These are phyloP conservation scores for Kwoniella bestiolae DNA, from an alignment of 768 basidiomycete species.

Conservation along the genomic window DNA sequence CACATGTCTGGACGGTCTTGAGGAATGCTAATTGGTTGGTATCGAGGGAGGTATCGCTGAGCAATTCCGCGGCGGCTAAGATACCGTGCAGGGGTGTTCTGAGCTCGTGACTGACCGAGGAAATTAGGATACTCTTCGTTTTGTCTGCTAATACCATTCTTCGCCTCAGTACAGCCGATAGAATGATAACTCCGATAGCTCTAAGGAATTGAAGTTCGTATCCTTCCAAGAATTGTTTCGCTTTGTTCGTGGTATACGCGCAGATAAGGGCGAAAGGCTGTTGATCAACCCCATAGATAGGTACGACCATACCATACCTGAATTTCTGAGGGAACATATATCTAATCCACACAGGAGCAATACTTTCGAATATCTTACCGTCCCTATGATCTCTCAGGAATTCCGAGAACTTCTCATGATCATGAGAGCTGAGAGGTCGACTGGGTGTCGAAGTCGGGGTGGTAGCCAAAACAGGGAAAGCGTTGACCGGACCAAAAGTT, in stretches of 20 bases:
- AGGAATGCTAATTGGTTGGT: conserved; percentile 83
- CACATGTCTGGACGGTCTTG: conserved; percentile 91
- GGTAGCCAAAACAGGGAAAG: conserved; percentile 55
- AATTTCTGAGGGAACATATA: conserved; percentile 79
- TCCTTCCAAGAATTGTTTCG: conserved; percentile 68
- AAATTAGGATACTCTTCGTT: conserved; percentile 64
- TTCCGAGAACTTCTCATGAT: conserved; percentile 73
- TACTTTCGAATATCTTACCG: conserved; percentile 83
- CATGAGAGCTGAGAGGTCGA: conserved; percentile 68
- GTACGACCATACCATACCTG: conserved; percentile 87
- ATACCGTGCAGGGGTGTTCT: conserved; percentile 89
- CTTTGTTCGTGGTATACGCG: conserved; percentile 79
- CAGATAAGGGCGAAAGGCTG: conserved; percentile 87
- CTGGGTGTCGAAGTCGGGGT: conserved; percentile 22
- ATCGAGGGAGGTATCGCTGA: conserved; percentile 79
- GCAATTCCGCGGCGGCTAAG: conserved; percentile 86
- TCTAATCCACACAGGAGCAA: conserved; percentile 80
- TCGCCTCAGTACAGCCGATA: conserved; percentile 88
- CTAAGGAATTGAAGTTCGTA: conserved; percentile 81
- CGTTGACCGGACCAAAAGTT: conserved; percentile 51
- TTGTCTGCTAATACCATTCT: conserved; percentile 94
- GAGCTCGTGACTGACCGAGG: conserved; percentile 48
- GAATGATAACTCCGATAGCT: conserved; percentile 90
- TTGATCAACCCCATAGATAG: conserved; percentile 91
- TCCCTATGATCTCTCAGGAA: conserved; percentile 82